Base-by-base conservation (phyloP, 768 basidiomycete species). In the Tulasnella sp. region DNA sequence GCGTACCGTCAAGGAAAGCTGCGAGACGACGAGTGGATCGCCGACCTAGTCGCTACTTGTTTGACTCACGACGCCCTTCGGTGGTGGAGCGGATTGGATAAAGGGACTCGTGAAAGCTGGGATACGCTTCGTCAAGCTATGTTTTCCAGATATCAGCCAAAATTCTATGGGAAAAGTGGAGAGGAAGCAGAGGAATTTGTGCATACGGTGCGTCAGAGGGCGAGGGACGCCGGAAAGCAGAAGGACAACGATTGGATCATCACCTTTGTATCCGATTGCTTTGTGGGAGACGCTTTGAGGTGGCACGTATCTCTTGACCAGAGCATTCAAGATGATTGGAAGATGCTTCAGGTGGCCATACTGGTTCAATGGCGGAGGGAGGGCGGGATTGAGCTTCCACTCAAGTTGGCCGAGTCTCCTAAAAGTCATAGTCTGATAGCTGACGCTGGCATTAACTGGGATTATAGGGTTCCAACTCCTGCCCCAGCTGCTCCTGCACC, bases 1-100 rank as follows among this genome's bases (percentile, higher is more conserved):
- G 64, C 64, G 14, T 22, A 81, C 82, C 2, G 83, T 1, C 64
- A 69, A 34, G 64, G 64, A 37, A 69, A 69, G 28, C 31, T 69
- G 64, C 64, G 64, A 37, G 64, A 69, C 31, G 64, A 69, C 31
- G 64, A 69, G 64, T 69, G 64, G 64, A 69, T 69, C 9, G 64
- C 64, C 31, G 64, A 69, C 64, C 14, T 37, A 2, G 64, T 37
- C 3, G 64, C 64, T 9, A 28, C 64, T 16, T 37, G 64, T 69
- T 31, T 69, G 64, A 37, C 64, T 69, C 64, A 69, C 16, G 34
- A 37, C 16, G 64, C 64, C 11, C 64, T 69, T 9, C 64, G 12
- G 34, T 69, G 64, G 64, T 69, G 64, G 64, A 69, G 64, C 34
- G 64, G 64, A 37, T 37, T 69, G 64, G 34, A 69, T 37, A 31